Evolutionary conservation across 768 basidiomycete species (phyloP), one percentile per base, ranked within the genome.

Genomic region (Boletus bicolor): DNA sequence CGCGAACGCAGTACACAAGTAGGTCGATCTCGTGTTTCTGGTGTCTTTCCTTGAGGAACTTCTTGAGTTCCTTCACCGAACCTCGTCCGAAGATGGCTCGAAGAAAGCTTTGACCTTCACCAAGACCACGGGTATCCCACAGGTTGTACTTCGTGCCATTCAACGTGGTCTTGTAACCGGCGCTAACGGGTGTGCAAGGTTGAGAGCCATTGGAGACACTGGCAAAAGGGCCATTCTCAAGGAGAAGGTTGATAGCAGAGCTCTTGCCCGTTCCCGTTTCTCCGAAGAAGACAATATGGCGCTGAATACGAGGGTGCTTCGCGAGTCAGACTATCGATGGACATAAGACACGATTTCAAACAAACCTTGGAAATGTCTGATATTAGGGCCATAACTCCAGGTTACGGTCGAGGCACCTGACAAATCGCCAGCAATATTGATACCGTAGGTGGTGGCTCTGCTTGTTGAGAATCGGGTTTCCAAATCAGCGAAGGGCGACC

Each of bases 81-180:
- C 39, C 21, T 2, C 19, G 34, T 15, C 46, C 12, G 15, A 64
- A 56, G 10, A 67, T 4, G n/a, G 7, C 17, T 35, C 5, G 56
- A 44, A 57, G 38, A 53, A 68, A 51, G 11, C 8, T 47, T 26
- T 49, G 47, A 15, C 39, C 73, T 53, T 69, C 74, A 41, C 72
- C 64, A 24, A 77, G 70, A 19, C 76, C 76, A 10, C 67, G 68
- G 7, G 75, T 77, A 43, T 77, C 77, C 67, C 74, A 70, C 0
- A 76, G 36, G 2, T 17, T 39, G 32, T 55, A 65, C 42, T 9
- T 21, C n/a, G 6, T 28, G 10, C 44, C 53, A 17, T 53, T 11
- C 8, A 63, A 38, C 2, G 14, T 50, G 44, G 36, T 47, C 30
- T 52, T 32, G 19, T 67, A 64, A 35, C 34, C 6, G 17, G 35